A percentile compares a stretch with the other conserved stretches of the same genome.
Conservation (phyloP, 148 eudicot genomes). For the Bassia scoparia region DNA sequence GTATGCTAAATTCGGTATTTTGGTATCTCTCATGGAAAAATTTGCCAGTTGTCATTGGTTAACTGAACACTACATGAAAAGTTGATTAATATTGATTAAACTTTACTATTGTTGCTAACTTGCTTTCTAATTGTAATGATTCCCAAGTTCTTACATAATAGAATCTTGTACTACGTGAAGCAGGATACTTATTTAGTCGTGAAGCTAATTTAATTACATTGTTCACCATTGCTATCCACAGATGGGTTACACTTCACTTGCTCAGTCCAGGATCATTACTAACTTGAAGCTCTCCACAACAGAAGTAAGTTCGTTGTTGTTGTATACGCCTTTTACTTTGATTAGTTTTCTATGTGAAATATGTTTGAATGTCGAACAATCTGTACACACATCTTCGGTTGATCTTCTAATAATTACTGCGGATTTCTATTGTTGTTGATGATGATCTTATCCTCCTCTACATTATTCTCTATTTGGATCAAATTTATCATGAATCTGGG, state of each 20-base stretch:
- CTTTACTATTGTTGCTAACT: neutral
- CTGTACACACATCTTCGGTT: neutral
- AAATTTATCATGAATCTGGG: constrained; percentile 4
- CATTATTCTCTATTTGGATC: constrained; percentile 44
- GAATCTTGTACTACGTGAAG: neutral
- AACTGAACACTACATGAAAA: too few relatives aligned
- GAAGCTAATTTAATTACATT: constrained; percentile 2
- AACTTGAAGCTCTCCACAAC: constrained; percentile 40
- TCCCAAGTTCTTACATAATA: neutral
- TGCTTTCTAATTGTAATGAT: too few relatives aligned
- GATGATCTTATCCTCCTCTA: constrained; percentile 1
- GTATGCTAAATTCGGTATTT: too few relatives aligned
- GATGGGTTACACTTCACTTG: constrained; percentile 41
- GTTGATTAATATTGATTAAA: too few relatives aligned
- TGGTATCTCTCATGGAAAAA: too few relatives aligned
- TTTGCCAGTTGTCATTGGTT: too few relatives aligned
- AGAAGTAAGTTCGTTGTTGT: constrained; percentile 33
- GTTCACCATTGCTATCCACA: constrained; percentile 9
- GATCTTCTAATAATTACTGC: neutral
- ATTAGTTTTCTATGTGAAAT: neutral
- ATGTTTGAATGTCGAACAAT: too few relatives aligned
- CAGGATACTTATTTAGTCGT: neutral
- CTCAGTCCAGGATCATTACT: constrained; percentile 24
- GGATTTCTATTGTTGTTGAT: neutral
- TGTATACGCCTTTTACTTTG: neutral